Conservation (phyloP, 2,329 filamentous ascomycete species). For the Colletotrichum destructivum region DNA sequence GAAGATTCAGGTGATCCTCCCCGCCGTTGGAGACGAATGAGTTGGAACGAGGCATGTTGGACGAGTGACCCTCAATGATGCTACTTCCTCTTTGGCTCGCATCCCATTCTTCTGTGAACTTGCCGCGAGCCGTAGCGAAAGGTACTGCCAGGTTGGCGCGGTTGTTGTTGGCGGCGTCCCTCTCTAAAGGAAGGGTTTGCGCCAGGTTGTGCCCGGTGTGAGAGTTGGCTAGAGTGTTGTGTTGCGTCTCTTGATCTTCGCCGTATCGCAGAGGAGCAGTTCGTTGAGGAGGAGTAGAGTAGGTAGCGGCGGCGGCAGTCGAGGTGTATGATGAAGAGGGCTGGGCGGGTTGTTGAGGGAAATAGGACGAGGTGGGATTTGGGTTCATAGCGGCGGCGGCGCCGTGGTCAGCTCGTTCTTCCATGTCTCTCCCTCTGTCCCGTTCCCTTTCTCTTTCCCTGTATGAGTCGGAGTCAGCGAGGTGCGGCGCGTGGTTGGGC, state of each 20-base stretch:
- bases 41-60: constrained; percentile 71
- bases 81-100: constrained; percentile 77
- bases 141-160: constrained; percentile 12
- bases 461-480: constrained; percentile 28
- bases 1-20: constrained; percentile 58
- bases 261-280: constrained; percentile 11
- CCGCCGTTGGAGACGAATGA: constrained; percentile 70
- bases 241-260: constrained; percentile 39
- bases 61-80: constrained; percentile 66
- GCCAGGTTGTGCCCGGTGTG: constrained; percentile 9
- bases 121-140: constrained; percentile 54
- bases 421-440: constrained; percentile 20
- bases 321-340: constrained; percentile 4
- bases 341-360: constrained; percentile 32
- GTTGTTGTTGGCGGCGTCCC: constrained; percentile 3
- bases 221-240: constrained; percentile 45
- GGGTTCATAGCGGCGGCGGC: constrained; percentile 25
- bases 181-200: constrained; percentile 11
- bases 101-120: constrained; percentile 81
- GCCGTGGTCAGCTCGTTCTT: constrained; percentile 4
- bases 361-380: constrained; percentile 37
- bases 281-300: constrained; percentile 1
- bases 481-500: constrained; percentile 18
- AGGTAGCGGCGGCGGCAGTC: constrained; percentile 1
- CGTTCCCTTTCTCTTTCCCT: constrained; percentile 19